A percentile compares a stretch with the other conserved stretches of the same genome.
These are phyloP conservation scores for Trichophyton schoenleinii DNA, from an alignment of 2,329 filamentous ascomycete genomes.

Conservation along the genomic window DNA sequence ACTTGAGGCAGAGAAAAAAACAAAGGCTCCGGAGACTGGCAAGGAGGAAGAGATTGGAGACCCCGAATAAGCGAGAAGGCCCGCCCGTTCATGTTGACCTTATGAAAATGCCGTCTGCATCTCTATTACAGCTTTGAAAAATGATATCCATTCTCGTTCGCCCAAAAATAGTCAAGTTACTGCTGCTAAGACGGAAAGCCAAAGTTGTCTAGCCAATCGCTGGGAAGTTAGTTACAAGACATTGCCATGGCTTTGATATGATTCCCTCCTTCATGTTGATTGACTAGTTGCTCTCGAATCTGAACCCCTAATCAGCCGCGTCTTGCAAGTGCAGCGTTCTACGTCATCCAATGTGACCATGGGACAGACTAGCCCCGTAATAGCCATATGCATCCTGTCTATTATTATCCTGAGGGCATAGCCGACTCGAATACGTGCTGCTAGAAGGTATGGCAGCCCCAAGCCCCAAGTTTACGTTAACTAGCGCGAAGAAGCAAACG, in stretches of 20 bases:
- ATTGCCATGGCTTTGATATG: neutral
- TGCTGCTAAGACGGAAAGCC: neutral
- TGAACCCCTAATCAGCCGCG: neutral
- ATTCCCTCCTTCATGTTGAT: neutral
- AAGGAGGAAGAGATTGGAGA: conserved; percentile 21
- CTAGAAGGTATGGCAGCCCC: no score
- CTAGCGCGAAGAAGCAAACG: neutral
- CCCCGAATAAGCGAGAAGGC: conserved; percentile 19
- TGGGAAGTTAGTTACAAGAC: neutral
- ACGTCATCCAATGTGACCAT: neutral
- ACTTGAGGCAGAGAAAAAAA: conserved; percentile 48
- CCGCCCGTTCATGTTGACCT: neutral
- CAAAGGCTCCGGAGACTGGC: conserved; percentile 10
- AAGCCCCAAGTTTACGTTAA: neutral
- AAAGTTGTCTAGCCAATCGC: neutral
- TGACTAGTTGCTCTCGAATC: neutral
- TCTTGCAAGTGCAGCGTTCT: neutral
- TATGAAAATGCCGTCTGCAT: neutral
- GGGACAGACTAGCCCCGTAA: neutral
- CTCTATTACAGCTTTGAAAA: neutral
- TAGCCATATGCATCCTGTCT: neutral
- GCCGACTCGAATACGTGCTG: neutral
- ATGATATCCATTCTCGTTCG: neutral
- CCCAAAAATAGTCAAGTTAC: neutral
- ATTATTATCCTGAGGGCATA: neutral